Percentiles rank a stretch among this genome's conserved stretches.
Conservation (phyloP, 2,329 filamentous ascomycete genomes). For the Paraconiothyrium sp. region DNA sequence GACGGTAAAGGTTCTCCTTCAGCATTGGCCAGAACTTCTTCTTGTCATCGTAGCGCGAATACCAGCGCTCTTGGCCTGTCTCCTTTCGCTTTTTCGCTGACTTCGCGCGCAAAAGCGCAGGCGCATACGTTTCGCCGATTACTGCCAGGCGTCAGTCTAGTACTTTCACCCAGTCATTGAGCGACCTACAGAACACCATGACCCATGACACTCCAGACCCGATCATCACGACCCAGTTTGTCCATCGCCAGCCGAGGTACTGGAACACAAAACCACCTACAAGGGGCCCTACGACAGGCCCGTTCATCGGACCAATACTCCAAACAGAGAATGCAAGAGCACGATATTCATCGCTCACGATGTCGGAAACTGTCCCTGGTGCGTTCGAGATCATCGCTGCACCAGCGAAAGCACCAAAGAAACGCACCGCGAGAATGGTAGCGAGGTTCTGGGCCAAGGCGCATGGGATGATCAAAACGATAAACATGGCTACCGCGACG, state of each 20-base stretch:
- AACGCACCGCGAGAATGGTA: conserved; percentile 75
- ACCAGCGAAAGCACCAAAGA: conserved; percentile 78
- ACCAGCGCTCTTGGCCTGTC: conserved; percentile 78
- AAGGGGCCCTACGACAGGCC: conserved; percentile 66
- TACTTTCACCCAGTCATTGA: conserved; percentile 67
- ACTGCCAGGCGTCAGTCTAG: conserved; percentile 77
- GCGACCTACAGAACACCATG: conserved; percentile 57
- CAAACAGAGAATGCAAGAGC: conserved; percentile 86
- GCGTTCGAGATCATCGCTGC: conserved; percentile 85
- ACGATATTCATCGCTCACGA: conserved; percentile 81
- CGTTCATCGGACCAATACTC: conserved; percentile 85
- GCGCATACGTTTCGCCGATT: conserved; percentile 81
- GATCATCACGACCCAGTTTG: conserved; percentile 74
- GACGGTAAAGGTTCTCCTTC: conserved; percentile 78
- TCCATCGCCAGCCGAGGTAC: conserved; percentile 87
- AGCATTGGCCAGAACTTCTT: conserved; percentile 72
- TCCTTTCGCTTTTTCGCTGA: conserved; percentile 74
- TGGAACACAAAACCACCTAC: conserved; percentile 84
- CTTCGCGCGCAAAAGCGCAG: conserved; percentile 75
- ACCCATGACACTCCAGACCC: conserved; percentile 70
- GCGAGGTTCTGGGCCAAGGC: conserved; percentile 73
- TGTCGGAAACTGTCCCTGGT: conserved; percentile 83
- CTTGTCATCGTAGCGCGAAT: conserved; percentile 82
- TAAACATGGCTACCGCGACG: conserved; percentile 70
- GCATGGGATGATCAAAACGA: conserved; percentile 75